These are phyloP conservation scores for Ottelia alismoides DNA, from an alignment of 106 monocot genomes.

Conservation along the genomic window DNA sequence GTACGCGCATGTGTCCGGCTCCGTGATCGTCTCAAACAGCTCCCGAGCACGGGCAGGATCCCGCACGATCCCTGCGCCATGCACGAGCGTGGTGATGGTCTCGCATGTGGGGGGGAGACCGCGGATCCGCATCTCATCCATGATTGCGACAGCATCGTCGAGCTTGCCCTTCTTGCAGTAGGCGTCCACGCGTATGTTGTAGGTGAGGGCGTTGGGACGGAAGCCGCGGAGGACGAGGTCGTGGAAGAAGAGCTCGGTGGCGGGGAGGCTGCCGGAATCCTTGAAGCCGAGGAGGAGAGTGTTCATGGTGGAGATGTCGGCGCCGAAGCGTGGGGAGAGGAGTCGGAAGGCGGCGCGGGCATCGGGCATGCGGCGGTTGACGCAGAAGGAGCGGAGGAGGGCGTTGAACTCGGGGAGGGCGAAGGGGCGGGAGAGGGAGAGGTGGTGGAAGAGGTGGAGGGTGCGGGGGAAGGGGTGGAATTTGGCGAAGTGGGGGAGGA, in stretches of 20 bases:
- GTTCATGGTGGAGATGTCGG: conserved; percentile 45
- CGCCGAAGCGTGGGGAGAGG: conserved; percentile 25
- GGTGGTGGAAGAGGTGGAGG: conserved; percentile 33
- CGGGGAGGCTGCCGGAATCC: conserved; percentile 39
- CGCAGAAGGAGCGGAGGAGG: conserved; percentile 52
- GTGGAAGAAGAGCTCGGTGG: conserved; percentile 62
- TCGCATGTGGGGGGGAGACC: conserved; percentile 33
- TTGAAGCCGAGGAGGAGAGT: conserved; percentile 78
- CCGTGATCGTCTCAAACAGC: conserved; percentile 60
- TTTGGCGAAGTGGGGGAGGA: conserved; percentile 37
- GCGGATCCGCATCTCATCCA: conserved; percentile 44
- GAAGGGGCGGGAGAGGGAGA: conserved; percentile 28
- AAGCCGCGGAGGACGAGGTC: conserved; percentile 52
- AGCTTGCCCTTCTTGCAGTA: conserved; percentile 66
- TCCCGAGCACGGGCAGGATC: conserved; percentile 30
- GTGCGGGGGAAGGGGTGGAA: conserved; percentile 40
- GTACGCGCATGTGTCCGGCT: conserved; percentile 41
- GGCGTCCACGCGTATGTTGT: conserved; percentile 69
- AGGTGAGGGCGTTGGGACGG: conserved; percentile 51
- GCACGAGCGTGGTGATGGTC: conserved; percentile 64
- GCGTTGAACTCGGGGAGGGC: conserved; percentile 51
- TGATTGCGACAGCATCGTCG: conserved; percentile 26
- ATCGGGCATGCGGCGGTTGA: conserved; percentile 36
- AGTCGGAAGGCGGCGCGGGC: conserved; percentile 54
- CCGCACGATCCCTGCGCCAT: conserved; percentile 58